Base-by-base conservation (phyloP, 2,329 filamentous ascomycete genomes). In the Penicillium hordei region DNA sequence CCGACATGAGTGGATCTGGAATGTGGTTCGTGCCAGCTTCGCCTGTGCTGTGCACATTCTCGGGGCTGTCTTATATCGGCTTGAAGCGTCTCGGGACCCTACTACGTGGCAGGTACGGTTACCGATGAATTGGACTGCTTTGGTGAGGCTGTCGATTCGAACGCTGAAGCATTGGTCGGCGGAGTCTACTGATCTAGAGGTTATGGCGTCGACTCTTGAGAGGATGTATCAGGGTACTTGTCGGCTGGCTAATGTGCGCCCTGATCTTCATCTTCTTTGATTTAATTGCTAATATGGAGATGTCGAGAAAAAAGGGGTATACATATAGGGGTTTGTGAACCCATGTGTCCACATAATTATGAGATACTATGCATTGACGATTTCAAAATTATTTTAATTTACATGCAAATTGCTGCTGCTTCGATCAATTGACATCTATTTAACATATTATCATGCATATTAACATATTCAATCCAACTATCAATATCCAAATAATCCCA, bases 1-100 rank as follows among this genome's bases (percentile, higher is more conserved):
- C 31, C 65, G 64, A 34, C 64, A 67, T 23, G 61, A 65, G 49
- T 67, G 64, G 64, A 58, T 66, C 23, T 65, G 63, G 60, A 65
- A 61, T 36, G 44, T 64, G 25, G 49, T 66, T 34, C 61, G 63
- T 3, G 52, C 44, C 8, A 62, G 58, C 6, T 67, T 67, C 38
- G 52, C 59, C 17, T 60, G 58, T 25, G 57, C 64, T 9, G 58
- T 67, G 13, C 64, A 66, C 19, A 61, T 67, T 27, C 54, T 65
- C 6, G 64, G 48, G 1, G 62, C 60, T 12, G 59, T 64, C 4
- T 52, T 67, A 10, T 62, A 62, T 34, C 57, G 59, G 15, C 27
- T 63, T 5, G 56, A 63, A 4, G 43, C 48, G 12, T 50, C 46
- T 1, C 23, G 52, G 9, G 43, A 42, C 19, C 33, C 49, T 1